Evolutionary conservation across 2,329 filamentous ascomycete genomes (phyloP), one percentile per base, ranked within the genome.

Genomic region (Colletotrichum camelliae): DNA sequence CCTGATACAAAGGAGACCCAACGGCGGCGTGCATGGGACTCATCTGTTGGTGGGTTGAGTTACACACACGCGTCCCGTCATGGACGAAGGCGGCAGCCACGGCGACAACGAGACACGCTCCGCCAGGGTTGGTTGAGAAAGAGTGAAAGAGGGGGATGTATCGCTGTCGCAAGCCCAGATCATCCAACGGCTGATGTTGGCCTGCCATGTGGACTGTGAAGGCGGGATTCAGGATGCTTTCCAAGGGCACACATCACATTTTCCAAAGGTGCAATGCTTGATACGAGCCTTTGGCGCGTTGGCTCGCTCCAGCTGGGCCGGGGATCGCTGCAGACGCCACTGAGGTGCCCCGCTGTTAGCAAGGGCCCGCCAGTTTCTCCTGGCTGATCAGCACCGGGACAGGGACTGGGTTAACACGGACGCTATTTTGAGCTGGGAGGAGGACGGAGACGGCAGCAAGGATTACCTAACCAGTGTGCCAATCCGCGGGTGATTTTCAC

Each of bases 311-410:
- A 37, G 62, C 74, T 68, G 29, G 70, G 64, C 69, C 13, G n/a
- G 74, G 70, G 74, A 65, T 21, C 64, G 70, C 58, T 73, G 70
- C 74, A 76, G 58, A 27, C 73, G 68, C 48, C 43, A 60, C 73
- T 52, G 31, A 18, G n/a, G 6, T 16, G 67, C 68, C 62, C 72
- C 69, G 35, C 73, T 62, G 64, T 75, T 75, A 58, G 69, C 73
- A 43, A 72, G n/a, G 29, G 15, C 57, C 33, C 31, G 31, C 31
- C n/a, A 37, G 24, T 35, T 58, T 62, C 57, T 58, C 24, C 62
- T 75, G 64, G 39, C 15, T 5, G 70, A 75, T 75, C 70, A 58
- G 43, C 73, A 68, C 70, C 39, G 29, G 72, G 72, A 57, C 72
- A 60, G 27, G 64, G 43, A 57, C 60, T 64, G 52, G 55, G 61